phyloP scores from a whole-genome alignment of 1,284 basidiomycete genomes.

The Cryptococcus wingfieldii region DNA sequence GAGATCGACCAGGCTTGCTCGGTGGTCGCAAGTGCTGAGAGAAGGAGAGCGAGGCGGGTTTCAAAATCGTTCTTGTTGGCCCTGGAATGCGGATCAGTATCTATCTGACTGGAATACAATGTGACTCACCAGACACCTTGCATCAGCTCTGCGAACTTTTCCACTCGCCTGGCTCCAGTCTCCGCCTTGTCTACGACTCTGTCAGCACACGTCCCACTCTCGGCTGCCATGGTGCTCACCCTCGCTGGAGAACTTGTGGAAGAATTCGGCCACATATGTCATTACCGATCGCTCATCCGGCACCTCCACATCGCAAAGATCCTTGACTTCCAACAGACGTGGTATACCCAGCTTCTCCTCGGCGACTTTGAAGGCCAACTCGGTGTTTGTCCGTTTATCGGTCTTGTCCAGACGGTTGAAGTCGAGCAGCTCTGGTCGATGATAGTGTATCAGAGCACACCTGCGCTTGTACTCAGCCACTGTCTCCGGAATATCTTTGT shows the following conservation, averaged over 20 bases:
- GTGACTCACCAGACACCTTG: slow-evolving; percentile 53
- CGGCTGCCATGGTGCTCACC: slow-evolving; percentile 54
- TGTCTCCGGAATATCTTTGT: neutral
- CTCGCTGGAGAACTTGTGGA: slow-evolving; percentile 97
- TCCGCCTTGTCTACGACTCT: slow-evolving; percentile 77
- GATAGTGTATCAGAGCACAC: slow-evolving; percentile 93
- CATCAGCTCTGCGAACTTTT: slow-evolving; percentile 95
- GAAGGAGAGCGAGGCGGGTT: slow-evolving; percentile 63
- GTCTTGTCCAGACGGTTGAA: slow-evolving; percentile 77
- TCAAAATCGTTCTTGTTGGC: slow-evolving; percentile 80
- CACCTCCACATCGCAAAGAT: slow-evolving; percentile 79
- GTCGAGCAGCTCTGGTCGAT: slow-evolving; percentile 87
- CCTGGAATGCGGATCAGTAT: slow-evolving; percentile 58
- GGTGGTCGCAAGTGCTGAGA: slow-evolving; percentile 60
- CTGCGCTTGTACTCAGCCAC: slow-evolving; percentile 48
- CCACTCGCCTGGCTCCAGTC: slow-evolving; percentile 85
- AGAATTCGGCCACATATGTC: slow-evolving; percentile 76
- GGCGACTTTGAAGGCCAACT: slow-evolving; percentile 78
- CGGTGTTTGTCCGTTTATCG: slow-evolving; percentile 75
- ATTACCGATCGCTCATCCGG: slow-evolving; percentile 85
- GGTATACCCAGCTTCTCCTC: slow-evolving; percentile 83
- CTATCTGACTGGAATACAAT: neutral
- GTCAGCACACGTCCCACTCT: neutral
- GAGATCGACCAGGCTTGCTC: slow-evolving; percentile 63
- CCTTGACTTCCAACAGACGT: slow-evolving; percentile 91